Evolutionary conservation across 2,329 filamentous ascomycete species (phyloP), one percentile per base, ranked within the genome.

Genomic region (Neocucurbitaria cava): DNA sequence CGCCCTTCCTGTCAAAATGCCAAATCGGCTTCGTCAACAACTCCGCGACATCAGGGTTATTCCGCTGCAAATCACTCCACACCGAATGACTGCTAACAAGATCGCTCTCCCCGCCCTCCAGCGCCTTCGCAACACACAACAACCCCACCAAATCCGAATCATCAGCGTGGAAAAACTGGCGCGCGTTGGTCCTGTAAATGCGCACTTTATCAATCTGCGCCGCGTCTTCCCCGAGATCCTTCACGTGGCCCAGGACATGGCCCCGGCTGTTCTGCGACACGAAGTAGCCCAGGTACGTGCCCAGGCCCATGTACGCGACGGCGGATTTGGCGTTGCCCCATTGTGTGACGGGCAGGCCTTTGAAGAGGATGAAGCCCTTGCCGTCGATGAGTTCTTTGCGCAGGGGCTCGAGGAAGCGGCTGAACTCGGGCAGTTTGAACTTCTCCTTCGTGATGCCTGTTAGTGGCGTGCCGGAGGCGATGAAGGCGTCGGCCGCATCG

Each of bases 1-100:
- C 92, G 10, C 92, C 92, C 79, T 96, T 96, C 49, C 92, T 88
- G 76, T 96, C 92, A 74, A 96, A 94, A 79, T 96, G 95, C 92
- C 92, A 96, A 60, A 92, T 86, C 0, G 92, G 91, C 72, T 88
- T 78, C 1, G 89, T 89, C 48, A 96, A 80, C 5, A 87, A 82
- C 73, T 90, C 86, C 0, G 91, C 88, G 1, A 96, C 88, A 67
- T 94, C 91, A 0, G 91, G 91, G 21, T 90, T 83, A 71, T 94
- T 86, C 35, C 76, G 76, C 71, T 92, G 90, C 31, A 96, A 81
- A 33, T 83, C 83, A 76, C 96, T 96, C 86, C 89, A 96, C 35
- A 96, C 89, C 63, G 87, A 80, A 74, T 96, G 92, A 17, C 87
- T 84, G 56, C 87, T 90, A 46, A 89, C 89, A 51, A 96, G 84